Base-by-base conservation (phyloP, 2,329 filamentous ascomycete genomes). In the Colletotrichum agaves region DNA sequence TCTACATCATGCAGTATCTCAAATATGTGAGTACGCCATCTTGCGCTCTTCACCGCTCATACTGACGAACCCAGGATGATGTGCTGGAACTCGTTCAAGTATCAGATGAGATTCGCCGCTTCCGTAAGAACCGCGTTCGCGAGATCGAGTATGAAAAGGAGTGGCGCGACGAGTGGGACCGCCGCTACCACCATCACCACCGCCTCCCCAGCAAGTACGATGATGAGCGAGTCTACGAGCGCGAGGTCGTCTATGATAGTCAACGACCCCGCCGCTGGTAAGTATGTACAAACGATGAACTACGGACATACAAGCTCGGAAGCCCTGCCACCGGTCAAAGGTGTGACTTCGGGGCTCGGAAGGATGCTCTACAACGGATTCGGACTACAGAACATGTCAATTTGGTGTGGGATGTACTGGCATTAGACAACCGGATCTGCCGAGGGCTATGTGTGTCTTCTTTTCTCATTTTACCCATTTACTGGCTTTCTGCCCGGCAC, bases 1-100 rank as follows among this genome's bases (percentile, higher is more conserved):
- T 92, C 80, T 98, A 98, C 78, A 89, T 98, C 50, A 95, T 97
- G 83, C 89, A 95, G 70, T 98, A 97, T 78, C 85, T 99, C 60
- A 84, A 86, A 81, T 94, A 96, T 76, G 94, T 97, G 84, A 87
- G 93, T 88, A 13, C 8, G 13, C 7, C n/a, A 27, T 5, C 3
- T 1, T 41, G 50, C 57, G 10, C 47, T 53, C 59, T 41, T 13
- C 12, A 10, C 6, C 7, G n/a, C 13, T 6, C 53, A 37, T 17
- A 37, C 80, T 84, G 74, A 84, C 74, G 35, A 11, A 15, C 11
- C 27, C 73, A 97, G 93, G 93, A 97, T 76, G 93, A 98, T 72
- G 93, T 98, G 52, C 86, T 93, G 47, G 89, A 91, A 70, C 87
- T 98, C 4, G 93, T 97, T 27, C 88, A 96, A 70, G 78, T 97